Conservation (phyloP, 2,329 filamentous ascomycete genomes). For the Elsinoe batatas region DNA sequence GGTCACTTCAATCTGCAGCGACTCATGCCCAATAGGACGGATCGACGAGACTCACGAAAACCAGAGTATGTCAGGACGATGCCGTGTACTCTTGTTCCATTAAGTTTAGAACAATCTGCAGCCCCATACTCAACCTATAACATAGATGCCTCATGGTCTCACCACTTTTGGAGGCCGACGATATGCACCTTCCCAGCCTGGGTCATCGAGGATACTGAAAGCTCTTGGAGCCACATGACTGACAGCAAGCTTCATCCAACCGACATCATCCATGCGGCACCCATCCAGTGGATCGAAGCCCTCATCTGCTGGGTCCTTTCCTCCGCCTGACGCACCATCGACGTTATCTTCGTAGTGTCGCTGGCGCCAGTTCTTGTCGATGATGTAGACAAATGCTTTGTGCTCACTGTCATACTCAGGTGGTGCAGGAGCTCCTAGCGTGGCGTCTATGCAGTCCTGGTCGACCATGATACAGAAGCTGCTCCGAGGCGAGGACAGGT, state of each 20-base stretch:
- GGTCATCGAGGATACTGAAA: not conserved
- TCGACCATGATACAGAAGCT: slow-evolving; percentile 2
- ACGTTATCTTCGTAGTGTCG: not conserved
- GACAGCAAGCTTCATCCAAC: not conserved
- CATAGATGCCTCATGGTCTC: too few species aligned
- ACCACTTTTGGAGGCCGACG: not conserved
- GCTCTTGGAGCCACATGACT: not conserved
- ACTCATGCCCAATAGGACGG: too few species aligned
- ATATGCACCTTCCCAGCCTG: not conserved
- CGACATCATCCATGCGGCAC: slow-evolving; percentile 1
- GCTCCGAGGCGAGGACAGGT: not conserved
- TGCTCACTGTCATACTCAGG: not conserved
- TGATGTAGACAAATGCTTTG: not conserved
- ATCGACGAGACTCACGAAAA: too few species aligned
- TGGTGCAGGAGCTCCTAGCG: not conserved
- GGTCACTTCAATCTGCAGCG: too few species aligned
- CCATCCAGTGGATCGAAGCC: not conserved
- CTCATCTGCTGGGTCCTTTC: not conserved
- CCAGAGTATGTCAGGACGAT: too few species aligned
- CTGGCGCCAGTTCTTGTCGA: not conserved
- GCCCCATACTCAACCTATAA: too few species aligned
- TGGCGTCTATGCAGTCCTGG: not conserved
- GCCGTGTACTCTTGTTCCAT: too few species aligned
- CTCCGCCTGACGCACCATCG: not conserved
- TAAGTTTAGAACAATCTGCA: too few species aligned